phyloP scores from a whole-genome alignment of 225 moss, liverwort and hornwort genomes.

The Pseudisothecium myosuroides region DNA sequence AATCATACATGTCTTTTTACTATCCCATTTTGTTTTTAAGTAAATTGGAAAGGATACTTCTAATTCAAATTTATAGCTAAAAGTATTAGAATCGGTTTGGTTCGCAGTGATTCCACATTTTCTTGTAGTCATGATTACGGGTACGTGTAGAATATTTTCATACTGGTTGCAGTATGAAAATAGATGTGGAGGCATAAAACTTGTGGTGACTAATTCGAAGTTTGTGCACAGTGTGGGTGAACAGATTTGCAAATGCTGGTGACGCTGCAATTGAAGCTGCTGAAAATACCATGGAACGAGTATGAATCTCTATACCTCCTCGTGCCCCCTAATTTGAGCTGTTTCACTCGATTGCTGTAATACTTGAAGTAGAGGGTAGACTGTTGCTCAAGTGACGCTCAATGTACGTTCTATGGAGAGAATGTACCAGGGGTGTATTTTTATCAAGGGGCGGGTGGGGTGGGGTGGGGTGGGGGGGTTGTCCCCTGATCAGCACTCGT shows the following conservation, averaged over 20 bases:
- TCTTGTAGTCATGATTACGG: background rate
- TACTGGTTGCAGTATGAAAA: background rate
- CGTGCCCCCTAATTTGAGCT: background rate
- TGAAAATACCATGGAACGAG: conserved; percentile 84
- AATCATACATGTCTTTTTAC: background rate
- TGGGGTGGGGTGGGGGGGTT: too few relatives aligned
- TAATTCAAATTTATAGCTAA: too few relatives aligned
- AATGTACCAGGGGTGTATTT: background rate
- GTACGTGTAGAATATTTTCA: background rate
- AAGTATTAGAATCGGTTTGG: background rate
- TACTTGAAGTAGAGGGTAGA: background rate
- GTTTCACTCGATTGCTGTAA: background rate
- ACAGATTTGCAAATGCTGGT: conserved; percentile 95
- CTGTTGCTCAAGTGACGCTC: background rate
- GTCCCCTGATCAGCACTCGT: background rate
- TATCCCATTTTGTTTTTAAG: background rate
- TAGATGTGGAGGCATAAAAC: background rate
- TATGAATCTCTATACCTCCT: conserved; percentile 4
- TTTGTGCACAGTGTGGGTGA: conserved; percentile 77
- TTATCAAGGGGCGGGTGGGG: background rate
- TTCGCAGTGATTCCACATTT: background rate
- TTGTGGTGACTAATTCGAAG: background rate
- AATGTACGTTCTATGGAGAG: background rate
- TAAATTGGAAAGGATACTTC: background rate
- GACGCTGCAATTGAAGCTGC: conserved; percentile 92